Evolutionary conservation across 805 yeast genomes (phyloP), one percentile per base, ranked within the genome.

Genomic region (Wickerhamiella galacta): DNA sequence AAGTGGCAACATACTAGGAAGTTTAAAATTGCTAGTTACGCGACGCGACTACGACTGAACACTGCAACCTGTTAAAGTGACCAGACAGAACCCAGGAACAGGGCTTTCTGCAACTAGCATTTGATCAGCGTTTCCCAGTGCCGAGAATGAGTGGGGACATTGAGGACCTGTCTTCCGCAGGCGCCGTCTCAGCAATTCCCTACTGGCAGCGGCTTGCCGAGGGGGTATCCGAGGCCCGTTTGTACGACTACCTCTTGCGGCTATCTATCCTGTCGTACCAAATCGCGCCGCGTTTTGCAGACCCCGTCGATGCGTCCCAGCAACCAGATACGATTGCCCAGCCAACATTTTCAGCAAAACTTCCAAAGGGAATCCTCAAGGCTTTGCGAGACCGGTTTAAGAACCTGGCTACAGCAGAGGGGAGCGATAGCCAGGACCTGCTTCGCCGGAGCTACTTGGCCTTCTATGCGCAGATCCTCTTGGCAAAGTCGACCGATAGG

Each of bases 381-480:
- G 45, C 48, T 35, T 48, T 46, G 34, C 52, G 42, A 47, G 45
- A 30, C 38, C 51, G 54, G 38, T 57, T 51, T 44, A 53, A 46
- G 31, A 45, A 35, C 24, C 41, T 47, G 37, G 57, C 48, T 20
- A 44, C 35, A 30, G 42, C 32, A 59, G 51, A 38, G 18, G 44
- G 33, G 25, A 40, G 30, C 60, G 60, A 33, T 39, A 56, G 28
- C 12, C 25, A 33, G 11, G 30, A 57, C 25, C 70, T 65, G 4
- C 53, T 64, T 35, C 63, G 75, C 9, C 59, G 78, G 22, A 64
- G 74, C 32, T 58, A 75, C 29, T 51, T 77, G 17, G 66, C 78
- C 17, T 63, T 75, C 36, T 76, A 77, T 49, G 72, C 72, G 35
- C 75, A 71, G 28, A 43, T 72, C 19, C 54, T 74, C 23, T 56